Conservation (phyloP, 164 flowering plant genomes). For the Sedum album region DNA sequence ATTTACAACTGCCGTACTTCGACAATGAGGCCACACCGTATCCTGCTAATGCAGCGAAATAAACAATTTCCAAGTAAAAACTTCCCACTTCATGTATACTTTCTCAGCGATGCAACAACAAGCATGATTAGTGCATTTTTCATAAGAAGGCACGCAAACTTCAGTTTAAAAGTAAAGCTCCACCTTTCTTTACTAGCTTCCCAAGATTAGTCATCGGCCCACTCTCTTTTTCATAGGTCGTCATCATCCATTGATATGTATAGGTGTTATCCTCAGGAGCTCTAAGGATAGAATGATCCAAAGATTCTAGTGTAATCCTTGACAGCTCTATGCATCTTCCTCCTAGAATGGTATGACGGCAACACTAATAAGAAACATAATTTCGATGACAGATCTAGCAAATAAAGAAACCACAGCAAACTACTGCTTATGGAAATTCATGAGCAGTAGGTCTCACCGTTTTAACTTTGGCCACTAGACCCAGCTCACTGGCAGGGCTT, state of each 20-base stretch:
- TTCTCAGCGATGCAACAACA: neutral
- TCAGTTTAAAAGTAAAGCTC: neutral
- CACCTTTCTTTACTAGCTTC: neutral
- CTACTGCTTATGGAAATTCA: neutral
- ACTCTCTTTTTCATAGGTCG: neutral
- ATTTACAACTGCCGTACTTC: too few relatives aligned
- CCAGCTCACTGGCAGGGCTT: constrained; percentile 37
- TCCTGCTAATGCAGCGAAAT: neutral
- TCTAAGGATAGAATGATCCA: neutral
- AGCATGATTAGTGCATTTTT: neutral
- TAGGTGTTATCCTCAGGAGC: neutral
- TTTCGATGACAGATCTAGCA: neutral
- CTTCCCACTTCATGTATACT: neutral
- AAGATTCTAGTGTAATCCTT: neutral
- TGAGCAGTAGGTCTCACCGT: constrained; percentile 24
- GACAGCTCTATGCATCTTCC: neutral
- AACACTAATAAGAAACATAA: neutral
- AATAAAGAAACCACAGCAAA: neutral
- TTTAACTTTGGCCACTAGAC: constrained; percentile 26
- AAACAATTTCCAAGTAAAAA: neutral
- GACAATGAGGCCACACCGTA: neutral
- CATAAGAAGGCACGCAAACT: neutral
- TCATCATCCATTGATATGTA: neutral
- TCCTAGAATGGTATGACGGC: neutral
- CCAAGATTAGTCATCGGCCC: neutral